Evolutionary conservation across 2,329 filamentous ascomycete genomes (phyloP).

Genomic region (Geoglossum cookeanum): DNA sequence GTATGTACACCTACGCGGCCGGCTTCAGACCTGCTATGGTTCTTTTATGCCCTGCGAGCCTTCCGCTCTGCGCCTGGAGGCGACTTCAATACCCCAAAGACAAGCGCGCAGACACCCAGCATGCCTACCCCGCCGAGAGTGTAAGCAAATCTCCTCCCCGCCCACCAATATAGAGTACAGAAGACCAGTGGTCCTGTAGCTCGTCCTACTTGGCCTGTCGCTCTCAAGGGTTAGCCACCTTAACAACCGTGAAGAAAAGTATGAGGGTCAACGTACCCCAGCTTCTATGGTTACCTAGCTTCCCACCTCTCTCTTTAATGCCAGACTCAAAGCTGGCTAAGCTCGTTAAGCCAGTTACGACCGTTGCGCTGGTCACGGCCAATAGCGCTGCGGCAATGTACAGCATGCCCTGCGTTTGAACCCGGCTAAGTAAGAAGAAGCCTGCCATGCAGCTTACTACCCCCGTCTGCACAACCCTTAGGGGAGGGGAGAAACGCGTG

Average conservation of each 20-base stretch:
- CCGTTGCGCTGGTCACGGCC: conserved; percentile 80
- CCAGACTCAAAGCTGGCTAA: conserved; percentile 77
- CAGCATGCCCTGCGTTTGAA: conserved; percentile 47
- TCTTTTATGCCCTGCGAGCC: background rate
- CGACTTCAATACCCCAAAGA: conserved; percentile 51
- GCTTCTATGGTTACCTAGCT: conserved; percentile 64
- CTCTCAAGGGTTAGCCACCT: background rate
- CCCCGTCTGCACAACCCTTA: conserved; percentile 62
- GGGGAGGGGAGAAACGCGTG: conserved; percentile 63
- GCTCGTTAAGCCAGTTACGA: conserved; percentile 85
- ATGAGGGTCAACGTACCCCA: conserved; percentile 24
- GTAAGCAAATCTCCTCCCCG: conserved; percentile 73
- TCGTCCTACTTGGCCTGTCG: conserved; percentile 64
- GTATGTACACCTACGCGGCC: background rate
- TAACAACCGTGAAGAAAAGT: background rate
- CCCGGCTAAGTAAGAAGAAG: conserved; percentile 58
- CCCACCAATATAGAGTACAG: conserved; percentile 97
- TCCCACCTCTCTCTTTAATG: conserved; percentile 63
- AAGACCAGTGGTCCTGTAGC: conserved; percentile 78
- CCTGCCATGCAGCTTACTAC: conserved; percentile 58
- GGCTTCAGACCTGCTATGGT: background rate
- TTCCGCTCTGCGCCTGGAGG: conserved; percentile 24
- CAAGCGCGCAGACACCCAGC: conserved; percentile 48
- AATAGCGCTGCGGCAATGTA: conserved; percentile 70
- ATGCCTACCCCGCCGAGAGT: conserved; percentile 64